Evolutionary conservation across 2,329 filamentous ascomycete species (phyloP).

Genomic region (Arthrocladium fulminans): DNA sequence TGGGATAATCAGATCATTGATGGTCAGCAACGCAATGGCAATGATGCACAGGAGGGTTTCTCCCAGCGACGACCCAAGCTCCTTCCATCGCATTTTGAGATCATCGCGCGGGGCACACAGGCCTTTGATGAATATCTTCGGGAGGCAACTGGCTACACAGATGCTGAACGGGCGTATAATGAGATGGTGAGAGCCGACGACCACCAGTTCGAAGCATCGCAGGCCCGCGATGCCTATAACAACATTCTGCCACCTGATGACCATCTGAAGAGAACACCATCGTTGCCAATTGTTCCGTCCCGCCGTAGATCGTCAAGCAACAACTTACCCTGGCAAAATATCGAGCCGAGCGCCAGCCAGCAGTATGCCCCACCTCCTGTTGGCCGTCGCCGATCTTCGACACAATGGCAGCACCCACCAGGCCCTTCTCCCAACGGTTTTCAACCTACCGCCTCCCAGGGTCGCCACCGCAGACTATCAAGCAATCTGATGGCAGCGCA

Average conservation of each 20-base stretch:
- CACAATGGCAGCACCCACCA: neutral
- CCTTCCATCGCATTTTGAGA: neutral
- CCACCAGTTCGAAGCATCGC: neutral
- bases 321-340: neutral
- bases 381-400: neutral
- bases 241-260: neutral
- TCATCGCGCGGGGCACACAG: neutral
- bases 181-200: neutral
- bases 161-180: neutral
- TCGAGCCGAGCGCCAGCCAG: neutral
- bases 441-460: neutral
- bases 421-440: neutral
- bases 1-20: conserved; percentile 15
- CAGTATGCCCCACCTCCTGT: neutral
- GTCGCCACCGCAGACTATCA: neutral
- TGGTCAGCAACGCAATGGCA: no score
- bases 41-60: no score
- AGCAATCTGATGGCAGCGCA: neutral
- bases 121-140: neutral
- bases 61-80: neutral
- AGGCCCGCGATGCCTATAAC: neutral
- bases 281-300: neutral
- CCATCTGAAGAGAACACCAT: neutral
- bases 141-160: neutral
- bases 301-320: neutral